Conservation (phyloP, 1,139 yeast species). For the Lodderomyces oxycetoniae region DNA sequence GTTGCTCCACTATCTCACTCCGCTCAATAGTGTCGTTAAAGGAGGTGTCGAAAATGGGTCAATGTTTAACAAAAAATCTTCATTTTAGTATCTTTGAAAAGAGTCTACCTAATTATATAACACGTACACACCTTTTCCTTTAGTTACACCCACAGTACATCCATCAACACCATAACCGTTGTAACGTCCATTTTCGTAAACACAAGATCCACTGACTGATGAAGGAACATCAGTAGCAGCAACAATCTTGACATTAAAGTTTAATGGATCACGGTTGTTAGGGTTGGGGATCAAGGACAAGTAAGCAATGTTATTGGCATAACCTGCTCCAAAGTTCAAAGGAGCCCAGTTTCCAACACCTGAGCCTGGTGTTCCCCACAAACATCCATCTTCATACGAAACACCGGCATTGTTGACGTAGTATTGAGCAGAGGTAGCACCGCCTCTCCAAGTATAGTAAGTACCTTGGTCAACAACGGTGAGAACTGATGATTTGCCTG, state of each 20-base stretch:
- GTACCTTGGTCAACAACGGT: slow-evolving; percentile 72
- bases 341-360: slow-evolving; percentile 99
- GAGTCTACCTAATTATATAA: slow-evolving; percentile 49
- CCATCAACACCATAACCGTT: slow-evolving; percentile 70
- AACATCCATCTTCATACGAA: slow-evolving; percentile 80
- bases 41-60: too few species aligned
- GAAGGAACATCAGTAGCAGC: slow-evolving; percentile 62
- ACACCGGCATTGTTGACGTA: slow-evolving; percentile 97
- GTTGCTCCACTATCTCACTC: too few species aligned
- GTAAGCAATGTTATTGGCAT: slow-evolving; percentile 72
- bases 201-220: slow-evolving; percentile 69
- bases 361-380: slow-evolving; percentile 80
- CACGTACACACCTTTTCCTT: slow-evolving; percentile 73
- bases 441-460: slow-evolving; percentile 82
- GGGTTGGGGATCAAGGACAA: slow-evolving; percentile 94
- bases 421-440: slow-evolving; percentile 87
- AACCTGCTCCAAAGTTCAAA: slow-evolving; percentile 89
- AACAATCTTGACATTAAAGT: slow-evolving; percentile 82
- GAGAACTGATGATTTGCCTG: slow-evolving; percentile 62
- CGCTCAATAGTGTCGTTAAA: too few species aligned
- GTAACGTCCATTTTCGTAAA: slow-evolving; percentile 73
- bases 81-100: too few species aligned
- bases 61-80: too few species aligned
- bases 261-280: slow-evolving; percentile 71
- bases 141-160: slow-evolving; percentile 87